phyloP scores from a whole-genome alignment of 73 alveolate species.

The Paramecium sonneborni region DNA sequence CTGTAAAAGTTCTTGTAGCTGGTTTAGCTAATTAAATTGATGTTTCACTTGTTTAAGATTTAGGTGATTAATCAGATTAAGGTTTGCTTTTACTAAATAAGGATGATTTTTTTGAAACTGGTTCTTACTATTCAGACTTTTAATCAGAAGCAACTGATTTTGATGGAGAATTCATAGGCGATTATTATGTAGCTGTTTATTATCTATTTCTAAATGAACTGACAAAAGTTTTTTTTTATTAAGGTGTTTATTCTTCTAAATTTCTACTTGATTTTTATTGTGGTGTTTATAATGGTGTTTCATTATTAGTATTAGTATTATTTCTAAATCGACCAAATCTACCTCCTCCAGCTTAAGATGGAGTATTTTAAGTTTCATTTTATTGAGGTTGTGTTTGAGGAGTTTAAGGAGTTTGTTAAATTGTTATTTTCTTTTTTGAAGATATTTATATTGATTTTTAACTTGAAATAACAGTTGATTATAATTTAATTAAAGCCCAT shows the following conservation, averaged over 20 bases:
- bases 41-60: slow-evolving; percentile 19
- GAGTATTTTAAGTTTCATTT: not conserved
- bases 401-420: not conserved
- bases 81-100: not conserved
- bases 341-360: not conserved
- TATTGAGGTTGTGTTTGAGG: not conserved
- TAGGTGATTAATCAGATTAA: not conserved
- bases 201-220: not conserved
- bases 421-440: not conserved
- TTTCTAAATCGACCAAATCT: not conserved
- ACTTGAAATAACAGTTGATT: not conserved
- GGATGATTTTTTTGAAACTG: not conserved
- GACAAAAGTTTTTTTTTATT: not conserved
- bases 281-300: not conserved
- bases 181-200: not conserved
- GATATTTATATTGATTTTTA: not conserved
- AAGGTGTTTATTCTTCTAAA: not conserved
- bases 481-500: slow-evolving; percentile 26
- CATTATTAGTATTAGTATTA: not conserved
- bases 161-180: not conserved
- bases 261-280: not conserved
- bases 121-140: not conserved
- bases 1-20: not conserved
- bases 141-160: not conserved
- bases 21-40: slow-evolving; percentile 5